Evolutionary conservation across 1,139 yeast genomes (phyloP), one percentile per base, ranked within the genome.

Genomic region (Saccharomyces hybrid): DNA sequence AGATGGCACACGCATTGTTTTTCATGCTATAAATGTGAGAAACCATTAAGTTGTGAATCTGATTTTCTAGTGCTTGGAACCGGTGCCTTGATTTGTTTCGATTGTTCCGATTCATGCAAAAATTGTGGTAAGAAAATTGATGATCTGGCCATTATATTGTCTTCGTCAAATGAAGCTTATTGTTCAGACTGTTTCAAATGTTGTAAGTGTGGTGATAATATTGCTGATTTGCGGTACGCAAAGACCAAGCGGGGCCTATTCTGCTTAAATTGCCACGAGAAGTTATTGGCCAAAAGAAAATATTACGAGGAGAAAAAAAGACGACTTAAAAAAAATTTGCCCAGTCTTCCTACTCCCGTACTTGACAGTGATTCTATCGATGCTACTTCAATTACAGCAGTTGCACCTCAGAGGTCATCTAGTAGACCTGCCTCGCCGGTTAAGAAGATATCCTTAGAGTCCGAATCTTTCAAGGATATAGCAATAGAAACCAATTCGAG

Each of bases 1-100:
- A 81, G 96, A 62, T 93, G 99, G 99, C 99, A 93, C 69, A 88
- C 89, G 54, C 82, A 86, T 59, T 93, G 98, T 63, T 95, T 93
- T 72, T 80, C 84, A 54, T 93, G 99, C 71, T 86, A 95, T 56
- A 86, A 86, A 63, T 93, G 99, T 71, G 77, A 79, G 47, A 78
- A 81, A 60, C 80, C 84, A 49, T 75, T 93, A 56, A 96, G 95
- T 31, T 88, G 96, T 62, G 86, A 90, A 67, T 86, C 95, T 44
- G 90, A 90, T 69, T 88, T 95, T 69, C 75, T 93, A 53, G 97
- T 93, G 2, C 75, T 93, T 54, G 98, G 97, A 2, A 89, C 95
- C 57, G 98, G 99, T 34, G 86, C 88, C 55, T 75, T 95, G 56
- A 88, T 95, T 27, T 93, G 99, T 70, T 84, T 90, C 54, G 87